Percentiles rank a stretch among this genome's conserved stretches.
These are phyloP conservation scores for Atkinsonella texensis DNA, from an alignment of 2,329 filamentous ascomycete genomes.

Conservation along the genomic window DNA sequence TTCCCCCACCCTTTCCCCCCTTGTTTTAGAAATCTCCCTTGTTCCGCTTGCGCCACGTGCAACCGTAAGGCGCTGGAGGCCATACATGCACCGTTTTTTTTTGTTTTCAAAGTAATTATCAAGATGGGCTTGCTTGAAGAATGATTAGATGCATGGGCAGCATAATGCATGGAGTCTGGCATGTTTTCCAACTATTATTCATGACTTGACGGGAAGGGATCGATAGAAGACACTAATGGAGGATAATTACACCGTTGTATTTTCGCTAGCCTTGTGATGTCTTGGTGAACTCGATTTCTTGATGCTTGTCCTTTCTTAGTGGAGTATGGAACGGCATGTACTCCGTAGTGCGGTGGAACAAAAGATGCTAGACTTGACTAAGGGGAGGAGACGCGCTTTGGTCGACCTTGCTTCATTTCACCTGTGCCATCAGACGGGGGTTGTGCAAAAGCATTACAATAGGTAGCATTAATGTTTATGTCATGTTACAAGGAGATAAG, in stretches of 20 bases:
- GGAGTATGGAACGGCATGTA: too few relatives aligned
- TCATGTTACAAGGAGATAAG: neutral
- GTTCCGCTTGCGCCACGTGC: too few relatives aligned
- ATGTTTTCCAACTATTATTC: neutral
- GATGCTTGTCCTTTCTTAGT: too few relatives aligned
- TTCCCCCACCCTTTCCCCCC: too few relatives aligned
- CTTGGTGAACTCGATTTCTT: too few relatives aligned
- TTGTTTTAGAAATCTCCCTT: neutral
- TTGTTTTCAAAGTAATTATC: neutral
- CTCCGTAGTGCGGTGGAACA: too few relatives aligned
- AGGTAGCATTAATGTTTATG: neutral
- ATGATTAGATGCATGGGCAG: neutral
- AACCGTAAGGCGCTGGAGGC: neutral
- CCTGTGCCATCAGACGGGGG: too few relatives aligned
- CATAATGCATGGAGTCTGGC: slow-evolving; percentile 3
- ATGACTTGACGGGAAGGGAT: neutral
- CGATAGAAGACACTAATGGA: neutral
- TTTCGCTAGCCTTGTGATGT: too few relatives aligned
- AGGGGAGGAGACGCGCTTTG: too few relatives aligned
- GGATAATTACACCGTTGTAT: too few relatives aligned
- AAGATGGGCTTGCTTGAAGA: neutral
- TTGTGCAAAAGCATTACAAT: neutral
- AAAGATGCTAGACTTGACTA: too few relatives aligned
- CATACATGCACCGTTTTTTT: neutral
- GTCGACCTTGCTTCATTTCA: too few relatives aligned